Base-by-base conservation (phyloP, 2,329 filamentous ascomycete species). In the Fusarium concolor region DNA sequence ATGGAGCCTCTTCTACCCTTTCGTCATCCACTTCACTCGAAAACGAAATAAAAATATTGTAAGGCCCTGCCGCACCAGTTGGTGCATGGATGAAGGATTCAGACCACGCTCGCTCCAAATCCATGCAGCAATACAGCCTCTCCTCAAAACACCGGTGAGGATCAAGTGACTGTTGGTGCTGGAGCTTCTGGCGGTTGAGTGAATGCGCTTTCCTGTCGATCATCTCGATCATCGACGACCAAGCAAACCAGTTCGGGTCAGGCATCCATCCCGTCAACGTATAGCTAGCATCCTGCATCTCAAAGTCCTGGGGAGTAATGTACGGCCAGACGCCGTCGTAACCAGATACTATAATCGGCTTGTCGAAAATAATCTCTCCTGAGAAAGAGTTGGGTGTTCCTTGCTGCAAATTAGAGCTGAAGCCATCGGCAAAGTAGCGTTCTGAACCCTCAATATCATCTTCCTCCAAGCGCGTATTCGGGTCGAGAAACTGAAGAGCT, bases 201-300 rank as follows among this genome's bases (percentile, higher is more conserved):
- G 50, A 44, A 12, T 63, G 64, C n/a, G 66, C 51, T 37, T 73
- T 71, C 46, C 72, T 73, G 15, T 78, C 73, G 20, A 79, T 70
- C 50, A 73, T 64, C 33, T 75, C 67, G 6, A 64, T 55, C 44
- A 79, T 75, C 14, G 60, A 58, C 18, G 73, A 73, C 77, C 78
- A 79, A 35, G 62, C 67, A 44, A 82, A 78, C 75, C 77, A 79
- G 45, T 73, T 71, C 4, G 67, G 68, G 51, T 76, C 73, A n/a
- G 83, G 82, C 76, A 83, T 79, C 79, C 78, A 82, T 10, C 83
- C 83, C 4, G 76, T 66, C 62, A 84, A 69, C 0, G 80, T 79
- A 62, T 84, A 80, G 62, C 82, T 85, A 18, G 68, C 63, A 31
- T 75, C 75, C 20, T 76, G 63, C 11, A 70, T 61, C 50, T 81